Evolutionary conservation across 176 grass and related monocot species (phyloP).

Genomic region (Carex myosuroides): DNA sequence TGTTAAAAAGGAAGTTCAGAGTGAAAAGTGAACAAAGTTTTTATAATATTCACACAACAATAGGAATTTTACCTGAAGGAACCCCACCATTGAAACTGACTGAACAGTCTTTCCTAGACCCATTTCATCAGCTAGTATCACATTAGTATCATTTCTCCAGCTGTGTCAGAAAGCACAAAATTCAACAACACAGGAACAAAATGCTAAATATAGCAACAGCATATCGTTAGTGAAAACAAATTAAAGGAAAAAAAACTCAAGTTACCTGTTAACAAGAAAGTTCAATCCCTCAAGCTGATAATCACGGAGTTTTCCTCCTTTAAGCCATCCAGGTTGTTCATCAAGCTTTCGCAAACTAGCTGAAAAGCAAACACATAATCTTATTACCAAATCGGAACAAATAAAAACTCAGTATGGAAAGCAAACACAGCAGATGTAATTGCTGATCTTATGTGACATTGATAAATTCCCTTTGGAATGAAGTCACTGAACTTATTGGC

Average conservation of each 20-base stretch:
- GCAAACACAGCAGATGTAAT: background rate
- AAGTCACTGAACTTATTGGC: background rate
- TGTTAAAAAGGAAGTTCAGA: background rate
- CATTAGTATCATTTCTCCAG: constrained; percentile 99
- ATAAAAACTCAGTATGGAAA: background rate
- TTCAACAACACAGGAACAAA: background rate
- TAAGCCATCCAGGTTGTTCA: constrained; percentile 90
- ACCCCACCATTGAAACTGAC: constrained; percentile 95
- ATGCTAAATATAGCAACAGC: background rate
- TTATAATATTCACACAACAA: constrained; percentile 13
- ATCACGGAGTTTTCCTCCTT: constrained; percentile 96
- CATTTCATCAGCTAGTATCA: constrained; percentile 99
- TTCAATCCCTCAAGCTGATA: constrained; percentile 99
- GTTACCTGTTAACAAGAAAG: constrained; percentile 95
- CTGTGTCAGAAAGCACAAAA: constrained; percentile 36
- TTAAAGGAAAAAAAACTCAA: background rate
- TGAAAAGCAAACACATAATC: constrained; percentile 32
- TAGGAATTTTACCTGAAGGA: constrained; percentile 58
- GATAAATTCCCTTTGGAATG: background rate
- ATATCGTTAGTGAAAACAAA: constrained; percentile 1
- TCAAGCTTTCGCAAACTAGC: constrained; percentile 99
- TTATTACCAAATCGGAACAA: constrained; percentile 12
- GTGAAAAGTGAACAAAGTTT: background rate
- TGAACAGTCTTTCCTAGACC: constrained; percentile 99
- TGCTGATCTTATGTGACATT: background rate